A percentile compares a stretch with the other conserved stretches of the same genome.
Conservation (phyloP, 2,329 filamentous ascomycete genomes). For the Zasmidium angulare region DNA sequence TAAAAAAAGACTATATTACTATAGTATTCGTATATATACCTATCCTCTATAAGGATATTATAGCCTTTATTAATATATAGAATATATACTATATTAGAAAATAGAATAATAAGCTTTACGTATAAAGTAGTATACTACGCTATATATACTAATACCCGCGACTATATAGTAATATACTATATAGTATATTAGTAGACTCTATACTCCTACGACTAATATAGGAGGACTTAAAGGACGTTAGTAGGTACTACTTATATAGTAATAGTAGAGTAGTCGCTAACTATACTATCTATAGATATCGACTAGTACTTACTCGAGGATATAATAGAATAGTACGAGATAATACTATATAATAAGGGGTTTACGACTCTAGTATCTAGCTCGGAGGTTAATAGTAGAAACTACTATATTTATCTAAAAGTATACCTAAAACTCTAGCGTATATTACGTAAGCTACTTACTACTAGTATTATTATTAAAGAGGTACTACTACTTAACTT, state of each 20-base stretch:
- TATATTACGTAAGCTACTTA: too few species aligned
- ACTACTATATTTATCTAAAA: too few species aligned
- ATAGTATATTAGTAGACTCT: not conserved
- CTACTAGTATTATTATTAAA: too few species aligned
- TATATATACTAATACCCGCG: not conserved
- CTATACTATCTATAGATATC: not conserved
- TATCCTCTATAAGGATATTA: not conserved
- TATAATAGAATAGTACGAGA: not conserved
- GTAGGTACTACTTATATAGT: not conserved
- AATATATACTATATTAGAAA: not conserved
- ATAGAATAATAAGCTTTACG: not conserved
- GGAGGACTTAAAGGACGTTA: not conserved
- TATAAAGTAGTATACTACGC: not conserved
- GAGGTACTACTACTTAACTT: too few species aligned
- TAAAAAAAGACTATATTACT: not conserved
- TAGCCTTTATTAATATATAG: too few species aligned
- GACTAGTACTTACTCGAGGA: not conserved
- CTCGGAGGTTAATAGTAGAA: not conserved
- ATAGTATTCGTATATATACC: not conserved
- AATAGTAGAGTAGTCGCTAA: constrained; percentile 1
- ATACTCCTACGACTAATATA: not conserved
- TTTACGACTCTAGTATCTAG: not conserved
- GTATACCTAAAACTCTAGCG: too few species aligned
- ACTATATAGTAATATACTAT: too few species aligned
- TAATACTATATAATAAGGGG: not conserved